These are phyloP conservation scores for Cordyceps farinosa DNA, from an alignment of 2,329 filamentous ascomycete genomes.

Conservation along the genomic window DNA sequence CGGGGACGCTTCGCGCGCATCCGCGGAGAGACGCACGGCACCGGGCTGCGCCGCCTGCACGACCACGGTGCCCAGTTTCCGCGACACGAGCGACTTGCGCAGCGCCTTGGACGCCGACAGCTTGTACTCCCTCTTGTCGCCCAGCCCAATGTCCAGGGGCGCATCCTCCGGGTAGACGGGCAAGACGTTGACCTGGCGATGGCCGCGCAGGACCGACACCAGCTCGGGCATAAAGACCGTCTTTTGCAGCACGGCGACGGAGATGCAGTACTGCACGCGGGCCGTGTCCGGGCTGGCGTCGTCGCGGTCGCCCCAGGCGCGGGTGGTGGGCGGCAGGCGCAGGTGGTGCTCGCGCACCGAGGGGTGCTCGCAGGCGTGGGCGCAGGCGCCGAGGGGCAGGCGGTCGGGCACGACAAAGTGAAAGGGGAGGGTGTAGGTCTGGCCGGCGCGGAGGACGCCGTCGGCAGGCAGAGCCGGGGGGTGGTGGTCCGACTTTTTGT, in stretches of 20 bases:
- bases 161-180: slow-evolving; percentile 2
- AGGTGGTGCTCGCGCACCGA: slow-evolving; percentile 12
- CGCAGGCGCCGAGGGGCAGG: slow-evolving; percentile 8
- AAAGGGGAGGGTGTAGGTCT: slow-evolving; percentile 3
- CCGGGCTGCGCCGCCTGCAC: slow-evolving; percentile 1
- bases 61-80: background rate
- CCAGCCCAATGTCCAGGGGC: background rate
- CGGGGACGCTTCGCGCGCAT: background rate
- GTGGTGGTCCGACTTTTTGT: background rate
- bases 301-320: slow-evolving; percentile 9
- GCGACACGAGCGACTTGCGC: slow-evolving; percentile 2
- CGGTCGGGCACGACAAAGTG: slow-evolving; percentile 6
- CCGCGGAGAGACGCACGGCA: background rate
- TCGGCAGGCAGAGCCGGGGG: background rate
- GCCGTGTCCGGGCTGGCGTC: slow-evolving; percentile 9
- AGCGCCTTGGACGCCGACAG: background rate
- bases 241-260: background rate
- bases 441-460: slow-evolving; percentile 2
- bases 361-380: background rate
- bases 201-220: background rate
- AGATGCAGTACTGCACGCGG: slow-evolving; percentile 5
- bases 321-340: slow-evolving; percentile 1
- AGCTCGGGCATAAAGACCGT: background rate
- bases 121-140: slow-evolving; percentile 1
- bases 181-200: slow-evolving; percentile 1